Conservation (phyloP, 192 early-diverging fungal species). For the Chytriomyces sp. region DNA sequence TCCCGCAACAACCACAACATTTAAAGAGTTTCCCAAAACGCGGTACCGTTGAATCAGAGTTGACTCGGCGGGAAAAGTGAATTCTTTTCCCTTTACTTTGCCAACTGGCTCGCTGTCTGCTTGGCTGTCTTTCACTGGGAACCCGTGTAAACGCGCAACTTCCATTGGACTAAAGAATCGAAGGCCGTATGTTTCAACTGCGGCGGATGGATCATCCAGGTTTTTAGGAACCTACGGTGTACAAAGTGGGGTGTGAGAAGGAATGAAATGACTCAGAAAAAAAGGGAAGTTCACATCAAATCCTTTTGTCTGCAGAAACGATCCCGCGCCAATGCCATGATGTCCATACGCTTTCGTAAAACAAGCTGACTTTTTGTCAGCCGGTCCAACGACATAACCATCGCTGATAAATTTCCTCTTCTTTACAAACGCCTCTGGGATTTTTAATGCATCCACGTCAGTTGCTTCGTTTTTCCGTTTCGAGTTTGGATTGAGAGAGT, state of each 20-base stretch:
- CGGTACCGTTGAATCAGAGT: slow-evolving; percentile 77
- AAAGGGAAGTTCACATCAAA: slow-evolving; percentile 69
- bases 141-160: slow-evolving; percentile 78
- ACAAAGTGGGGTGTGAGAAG: slow-evolving; percentile 25
- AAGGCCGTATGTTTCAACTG: slow-evolving; percentile 49
- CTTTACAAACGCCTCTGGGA: slow-evolving; percentile 24
- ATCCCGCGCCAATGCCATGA: slow-evolving; percentile 76
- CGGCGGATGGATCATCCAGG: slow-evolving; percentile 65
- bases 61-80: slow-evolving; percentile 71
- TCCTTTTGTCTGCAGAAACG: slow-evolving; percentile 73
- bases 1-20: slow-evolving; percentile 76
- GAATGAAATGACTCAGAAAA: too few species aligned
- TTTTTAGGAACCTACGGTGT: slow-evolving; percentile 61
- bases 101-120: slow-evolving; percentile 20
- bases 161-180: slow-evolving; percentile 80
- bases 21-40: slow-evolving; percentile 91
- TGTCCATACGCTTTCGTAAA: slow-evolving; percentile 80
- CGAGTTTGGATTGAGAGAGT: neutral
- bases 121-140: slow-evolving; percentile 52
- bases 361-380: slow-evolving; percentile 29
- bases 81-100: slow-evolving; percentile 32
- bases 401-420: slow-evolving; percentile 33
- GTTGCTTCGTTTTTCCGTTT: slow-evolving; percentile 25
- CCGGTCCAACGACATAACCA: slow-evolving; percentile 44
- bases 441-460: slow-evolving; percentile 40